phyloP scores from a whole-genome alignment of 1,139 yeast genomes.

The Debaryomyces subglobosus region DNA sequence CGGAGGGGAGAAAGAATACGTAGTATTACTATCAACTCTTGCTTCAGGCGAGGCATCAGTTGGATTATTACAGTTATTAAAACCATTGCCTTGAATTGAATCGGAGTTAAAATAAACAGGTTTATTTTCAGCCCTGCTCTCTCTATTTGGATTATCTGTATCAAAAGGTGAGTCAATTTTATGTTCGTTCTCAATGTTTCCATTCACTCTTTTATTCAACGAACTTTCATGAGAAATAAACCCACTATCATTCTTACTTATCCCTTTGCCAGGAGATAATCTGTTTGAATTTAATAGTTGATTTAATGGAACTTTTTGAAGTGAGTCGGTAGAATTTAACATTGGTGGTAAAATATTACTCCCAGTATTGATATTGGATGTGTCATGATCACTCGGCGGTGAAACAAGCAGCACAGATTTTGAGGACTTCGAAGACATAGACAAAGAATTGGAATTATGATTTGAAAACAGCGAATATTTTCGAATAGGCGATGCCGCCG shows the following conservation, averaged over 20 bases:
- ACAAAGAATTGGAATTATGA: background rate
- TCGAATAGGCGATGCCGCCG: background rate
- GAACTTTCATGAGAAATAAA: background rate
- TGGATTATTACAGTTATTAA: background rate
- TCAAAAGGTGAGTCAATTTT: background rate
- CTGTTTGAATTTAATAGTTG: background rate
- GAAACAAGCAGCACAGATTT: background rate
- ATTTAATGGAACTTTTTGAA: background rate
- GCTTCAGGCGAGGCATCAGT: background rate
- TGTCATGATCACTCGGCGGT: background rate
- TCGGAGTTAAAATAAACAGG: background rate
- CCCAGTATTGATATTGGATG: background rate
- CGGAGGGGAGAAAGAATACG: slow-evolving; percentile 17
- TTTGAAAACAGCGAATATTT: background rate
- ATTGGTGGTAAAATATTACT: background rate
- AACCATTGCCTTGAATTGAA: background rate
- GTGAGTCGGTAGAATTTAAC: background rate
- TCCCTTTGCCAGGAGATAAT: background rate
- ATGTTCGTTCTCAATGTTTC: background rate
- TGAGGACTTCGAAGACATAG: background rate
- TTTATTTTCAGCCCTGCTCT: too few relatives aligned
- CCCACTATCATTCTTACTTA: background rate
- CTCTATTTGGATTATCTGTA: background rate
- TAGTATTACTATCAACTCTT: background rate
- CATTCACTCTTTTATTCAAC: background rate